Percentiles rank a stretch among this genome's conserved stretches.
phyloP scores from a whole-genome alignment of 169 alveolate genomes.

The Eimeria praecox region DNA sequence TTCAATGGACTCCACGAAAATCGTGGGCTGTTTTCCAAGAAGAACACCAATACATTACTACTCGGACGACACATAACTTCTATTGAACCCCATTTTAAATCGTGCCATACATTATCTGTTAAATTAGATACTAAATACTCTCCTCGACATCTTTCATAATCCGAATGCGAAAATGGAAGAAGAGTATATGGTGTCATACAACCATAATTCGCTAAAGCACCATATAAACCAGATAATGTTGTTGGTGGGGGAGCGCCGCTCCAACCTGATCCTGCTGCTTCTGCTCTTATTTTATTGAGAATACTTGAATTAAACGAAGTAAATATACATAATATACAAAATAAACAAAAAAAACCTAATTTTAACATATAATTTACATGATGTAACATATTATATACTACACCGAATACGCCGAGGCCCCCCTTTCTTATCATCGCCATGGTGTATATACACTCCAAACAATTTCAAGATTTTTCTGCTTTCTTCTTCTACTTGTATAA shows the following conservation, averaged over 20 bases:
- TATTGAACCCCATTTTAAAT: background rate
- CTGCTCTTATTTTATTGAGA: background rate
- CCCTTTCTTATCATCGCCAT: too few species aligned
- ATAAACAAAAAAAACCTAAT: too few species aligned
- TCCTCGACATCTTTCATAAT: background rate
- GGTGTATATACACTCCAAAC: too few species aligned
- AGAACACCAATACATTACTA: background rate
- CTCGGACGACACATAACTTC: conserved; percentile 8
- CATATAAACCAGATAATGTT: background rate
- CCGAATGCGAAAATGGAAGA: background rate
- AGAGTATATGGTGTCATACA: background rate
- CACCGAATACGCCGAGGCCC: too few species aligned
- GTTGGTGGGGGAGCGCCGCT: too few species aligned
- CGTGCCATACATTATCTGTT: background rate
- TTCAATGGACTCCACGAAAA: background rate
- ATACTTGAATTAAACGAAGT: too few species aligned
- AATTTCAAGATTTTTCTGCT: too few species aligned
- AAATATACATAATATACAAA: too few species aligned
- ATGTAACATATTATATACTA: too few species aligned
- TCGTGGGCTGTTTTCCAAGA: background rate
- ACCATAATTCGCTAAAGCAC: background rate
- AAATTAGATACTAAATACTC: background rate
- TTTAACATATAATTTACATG: too few species aligned
- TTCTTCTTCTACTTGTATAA: too few species aligned
- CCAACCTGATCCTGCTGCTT: background rate